Conservation (phyloP, 2,329 filamentous ascomycete species). For the Akanthomyces dipterigenus region DNA sequence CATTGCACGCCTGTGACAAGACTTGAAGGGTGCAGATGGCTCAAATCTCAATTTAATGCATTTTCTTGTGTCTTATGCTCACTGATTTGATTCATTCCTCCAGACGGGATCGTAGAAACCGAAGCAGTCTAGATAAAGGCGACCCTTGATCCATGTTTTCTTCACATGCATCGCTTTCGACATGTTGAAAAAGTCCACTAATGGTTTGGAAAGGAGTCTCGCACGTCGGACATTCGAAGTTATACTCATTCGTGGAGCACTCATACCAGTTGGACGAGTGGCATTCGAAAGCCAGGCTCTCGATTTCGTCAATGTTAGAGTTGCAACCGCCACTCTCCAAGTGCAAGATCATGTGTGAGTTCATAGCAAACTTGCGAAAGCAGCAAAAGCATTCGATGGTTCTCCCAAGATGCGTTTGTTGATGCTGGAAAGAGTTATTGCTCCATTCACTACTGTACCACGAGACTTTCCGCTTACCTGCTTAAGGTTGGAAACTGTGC, state of each 20-base stretch:
- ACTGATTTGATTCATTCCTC: too few species aligned
- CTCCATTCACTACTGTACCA: background rate
- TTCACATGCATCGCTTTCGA: constrained; percentile 18
- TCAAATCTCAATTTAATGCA: too few species aligned
- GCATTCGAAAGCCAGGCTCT: constrained; percentile 10
- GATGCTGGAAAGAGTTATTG: constrained; percentile 16
- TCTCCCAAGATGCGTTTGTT: constrained; percentile 13
- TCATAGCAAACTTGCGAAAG: constrained; percentile 10
- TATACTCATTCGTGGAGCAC: constrained; percentile 13
- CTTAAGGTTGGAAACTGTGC: constrained; percentile 12
- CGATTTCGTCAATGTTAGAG: constrained; percentile 13
- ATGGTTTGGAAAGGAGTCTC: constrained; percentile 6
- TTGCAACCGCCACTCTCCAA: constrained; percentile 18
- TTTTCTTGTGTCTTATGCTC: too few species aligned
- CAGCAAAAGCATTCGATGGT: constrained; percentile 17
- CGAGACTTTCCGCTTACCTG: constrained; percentile 10
- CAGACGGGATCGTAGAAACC: background rate
- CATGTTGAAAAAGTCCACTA: constrained; percentile 20
- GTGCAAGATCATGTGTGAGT: constrained; percentile 22
- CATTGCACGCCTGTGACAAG: too few species aligned
- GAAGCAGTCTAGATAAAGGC: background rate
- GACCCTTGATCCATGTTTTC: background rate
- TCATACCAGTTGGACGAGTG: constrained; percentile 14
- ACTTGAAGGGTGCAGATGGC: too few species aligned
- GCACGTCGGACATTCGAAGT: constrained; percentile 18